These are phyloP conservation scores for Emmonsiellopsis sp. DNA, from an alignment of 2,329 filamentous ascomycete genomes.

Conservation along the genomic window DNA sequence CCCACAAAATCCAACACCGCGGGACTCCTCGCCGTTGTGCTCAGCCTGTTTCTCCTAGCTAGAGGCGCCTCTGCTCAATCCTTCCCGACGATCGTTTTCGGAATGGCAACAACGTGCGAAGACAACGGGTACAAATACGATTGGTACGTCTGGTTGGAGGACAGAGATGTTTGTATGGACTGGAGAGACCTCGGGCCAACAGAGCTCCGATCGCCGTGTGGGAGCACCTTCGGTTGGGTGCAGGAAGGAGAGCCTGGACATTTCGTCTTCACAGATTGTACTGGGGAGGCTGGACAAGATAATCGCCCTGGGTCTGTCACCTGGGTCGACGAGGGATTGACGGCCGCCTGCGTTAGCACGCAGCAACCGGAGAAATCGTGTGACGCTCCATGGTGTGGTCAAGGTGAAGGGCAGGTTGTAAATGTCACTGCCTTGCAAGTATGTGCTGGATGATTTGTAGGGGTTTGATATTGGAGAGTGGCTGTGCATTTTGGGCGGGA, in stretches of 20 bases:
- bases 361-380: background rate
- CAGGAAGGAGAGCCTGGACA: background rate
- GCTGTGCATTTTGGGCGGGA: too few species aligned
- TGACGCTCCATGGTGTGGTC: background rate
- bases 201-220: background rate
- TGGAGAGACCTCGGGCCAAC: background rate
- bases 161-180: background rate
- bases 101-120: background rate
- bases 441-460: background rate
- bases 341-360: background rate
- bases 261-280: background rate
- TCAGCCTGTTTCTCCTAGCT: background rate
- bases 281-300: background rate
- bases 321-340: background rate
- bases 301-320: background rate
- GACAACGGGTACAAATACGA: background rate
- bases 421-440: background rate
- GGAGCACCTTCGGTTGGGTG: background rate
- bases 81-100: background rate
- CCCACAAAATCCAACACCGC: background rate
- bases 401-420: background rate
- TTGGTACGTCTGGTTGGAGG: background rate
- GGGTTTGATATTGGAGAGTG: background rate
- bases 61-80: background rate
- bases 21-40: background rate